A percentile compares a stretch with the other conserved stretches of the same genome.
These are phyloP conservation scores for Globisporangium middletonii DNA, from an alignment of 352 stramenopile species.

Conservation along the genomic window DNA sequence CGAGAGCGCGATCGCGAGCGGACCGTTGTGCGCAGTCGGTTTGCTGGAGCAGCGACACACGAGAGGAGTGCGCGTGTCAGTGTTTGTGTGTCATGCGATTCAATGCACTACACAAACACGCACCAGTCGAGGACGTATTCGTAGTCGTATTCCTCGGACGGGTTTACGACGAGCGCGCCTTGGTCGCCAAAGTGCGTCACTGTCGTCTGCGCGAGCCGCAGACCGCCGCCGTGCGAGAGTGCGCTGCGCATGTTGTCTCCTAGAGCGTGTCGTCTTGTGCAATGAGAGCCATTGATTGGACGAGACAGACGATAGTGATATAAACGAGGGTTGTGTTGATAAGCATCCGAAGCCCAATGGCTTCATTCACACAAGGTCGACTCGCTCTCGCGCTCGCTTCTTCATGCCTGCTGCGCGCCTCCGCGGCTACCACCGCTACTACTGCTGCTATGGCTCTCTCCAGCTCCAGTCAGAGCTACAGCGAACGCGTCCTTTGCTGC, in stretches of 20 bases:
- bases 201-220: slow-evolving; percentile 55
- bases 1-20: slow-evolving; percentile 61
- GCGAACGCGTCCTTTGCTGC: slow-evolving; percentile 8
- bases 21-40: slow-evolving; percentile 47
- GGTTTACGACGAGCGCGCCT: slow-evolving; percentile 27
- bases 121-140: slow-evolving; percentile 81
- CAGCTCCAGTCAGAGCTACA: neutral
- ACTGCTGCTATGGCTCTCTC: neutral
- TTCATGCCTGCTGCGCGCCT: neutral
- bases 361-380: too few relatives aligned
- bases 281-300: neutral
- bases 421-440: too few relatives aligned
- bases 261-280: neutral
- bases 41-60: slow-evolving; percentile 27
- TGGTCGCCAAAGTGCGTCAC: slow-evolving; percentile 56
- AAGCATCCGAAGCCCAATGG: too few relatives aligned
- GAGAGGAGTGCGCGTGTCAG: too few relatives aligned
- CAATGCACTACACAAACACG: neutral
- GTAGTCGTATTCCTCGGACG: slow-evolving; percentile 72
- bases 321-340: too few relatives aligned
- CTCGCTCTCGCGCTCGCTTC: too few relatives aligned
- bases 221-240: slow-evolving; percentile 32
- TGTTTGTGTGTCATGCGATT: too few relatives aligned
- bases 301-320: neutral
- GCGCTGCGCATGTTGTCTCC: slow-evolving; percentile 39